A percentile compares a stretch with the other conserved stretches of the same genome.
Conservation (phyloP, 352 stramenopile genomes). For the Phytophthora boehmeriae region DNA sequence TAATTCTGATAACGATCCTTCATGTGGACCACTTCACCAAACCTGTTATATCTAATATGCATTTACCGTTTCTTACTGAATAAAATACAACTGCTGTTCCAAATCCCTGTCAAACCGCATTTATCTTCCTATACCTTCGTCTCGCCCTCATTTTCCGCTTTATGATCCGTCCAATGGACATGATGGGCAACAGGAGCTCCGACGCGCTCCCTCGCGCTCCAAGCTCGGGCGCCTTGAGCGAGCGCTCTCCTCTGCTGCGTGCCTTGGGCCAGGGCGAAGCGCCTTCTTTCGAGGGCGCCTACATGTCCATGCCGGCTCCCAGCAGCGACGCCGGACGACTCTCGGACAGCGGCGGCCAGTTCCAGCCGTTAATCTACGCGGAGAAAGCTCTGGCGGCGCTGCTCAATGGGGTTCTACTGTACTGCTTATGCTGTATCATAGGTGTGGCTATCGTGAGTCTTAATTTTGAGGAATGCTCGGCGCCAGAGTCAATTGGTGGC, state of each 20-base stretch:
- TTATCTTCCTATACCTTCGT: neutral
- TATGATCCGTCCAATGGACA: slow-evolving; percentile 39
- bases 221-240: slow-evolving; percentile 37
- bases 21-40: neutral
- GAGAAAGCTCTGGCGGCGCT: slow-evolving; percentile 77
- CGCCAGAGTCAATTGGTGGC: slow-evolving; percentile 75
- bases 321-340: slow-evolving; percentile 20
- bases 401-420: slow-evolving; percentile 78
- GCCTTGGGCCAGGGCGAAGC: slow-evolving; percentile 50
- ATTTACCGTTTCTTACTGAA: too few relatives aligned
- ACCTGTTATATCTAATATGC: slow-evolving; percentile 6
- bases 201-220: slow-evolving; percentile 28
- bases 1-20: slow-evolving; percentile 18
- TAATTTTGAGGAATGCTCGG: slow-evolving; percentile 80
- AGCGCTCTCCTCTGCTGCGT: slow-evolving; percentile 75
- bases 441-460: slow-evolving; percentile 74
- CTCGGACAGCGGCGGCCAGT: slow-evolving; percentile 49
- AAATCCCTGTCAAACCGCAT: too few relatives aligned
- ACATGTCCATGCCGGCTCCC: slow-evolving; percentile 71
- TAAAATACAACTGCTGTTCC: too few relatives aligned
- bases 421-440: slow-evolving; percentile 76
- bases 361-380: slow-evolving; percentile 80
- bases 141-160: slow-evolving; percentile 17
- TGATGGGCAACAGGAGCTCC: slow-evolving; percentile 36
- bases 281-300: slow-evolving; percentile 67